Evolutionary conservation across 176 grass and related monocot species (phyloP).

Genomic region (Lolium perenne): DNA sequence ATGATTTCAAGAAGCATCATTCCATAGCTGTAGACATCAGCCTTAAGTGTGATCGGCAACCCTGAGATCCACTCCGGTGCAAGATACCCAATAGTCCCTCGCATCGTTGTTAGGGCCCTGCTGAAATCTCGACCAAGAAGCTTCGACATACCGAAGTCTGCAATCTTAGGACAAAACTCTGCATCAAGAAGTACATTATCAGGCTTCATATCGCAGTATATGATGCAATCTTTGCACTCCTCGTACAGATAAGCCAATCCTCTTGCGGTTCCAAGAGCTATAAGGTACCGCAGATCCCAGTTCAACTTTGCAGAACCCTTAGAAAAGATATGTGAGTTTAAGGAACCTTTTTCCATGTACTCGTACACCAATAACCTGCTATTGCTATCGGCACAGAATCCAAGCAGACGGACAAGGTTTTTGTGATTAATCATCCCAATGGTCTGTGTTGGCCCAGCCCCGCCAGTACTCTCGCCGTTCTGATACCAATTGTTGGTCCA

Average conservation of each 20-base stretch:
- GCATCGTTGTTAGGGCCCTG: not conserved
- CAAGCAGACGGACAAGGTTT: not conserved
- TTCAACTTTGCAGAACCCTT: too few relatives aligned
- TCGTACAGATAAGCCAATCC: too few relatives aligned
- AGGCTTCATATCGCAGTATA: not conserved
- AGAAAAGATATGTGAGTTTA: not conserved
- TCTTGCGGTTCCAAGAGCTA: too few relatives aligned
- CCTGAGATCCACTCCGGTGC: not conserved
- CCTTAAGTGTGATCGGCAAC: not conserved
- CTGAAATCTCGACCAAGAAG: not conserved
- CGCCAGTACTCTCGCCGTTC: too few relatives aligned
- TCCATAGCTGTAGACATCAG: not conserved
- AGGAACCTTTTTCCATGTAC: slow-evolving; percentile 3
- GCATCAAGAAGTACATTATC: not conserved
- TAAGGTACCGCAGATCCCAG: too few relatives aligned
- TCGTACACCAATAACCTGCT: not conserved
- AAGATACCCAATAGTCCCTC: not conserved
- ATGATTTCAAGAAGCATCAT: not conserved
- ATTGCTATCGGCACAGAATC: not conserved
- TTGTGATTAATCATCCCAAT: not conserved
- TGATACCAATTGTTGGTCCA: too few relatives aligned
- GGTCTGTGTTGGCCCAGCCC: not conserved
- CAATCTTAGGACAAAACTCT: not conserved
- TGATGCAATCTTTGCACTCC: too few relatives aligned
- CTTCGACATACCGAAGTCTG: not conserved